A percentile compares a stretch with the other conserved stretches of the same genome.
Evolutionary conservation across 495 filamentous ascomycete genomes (phyloP).

Genomic region (Talaromyces proteolyticus): DNA sequence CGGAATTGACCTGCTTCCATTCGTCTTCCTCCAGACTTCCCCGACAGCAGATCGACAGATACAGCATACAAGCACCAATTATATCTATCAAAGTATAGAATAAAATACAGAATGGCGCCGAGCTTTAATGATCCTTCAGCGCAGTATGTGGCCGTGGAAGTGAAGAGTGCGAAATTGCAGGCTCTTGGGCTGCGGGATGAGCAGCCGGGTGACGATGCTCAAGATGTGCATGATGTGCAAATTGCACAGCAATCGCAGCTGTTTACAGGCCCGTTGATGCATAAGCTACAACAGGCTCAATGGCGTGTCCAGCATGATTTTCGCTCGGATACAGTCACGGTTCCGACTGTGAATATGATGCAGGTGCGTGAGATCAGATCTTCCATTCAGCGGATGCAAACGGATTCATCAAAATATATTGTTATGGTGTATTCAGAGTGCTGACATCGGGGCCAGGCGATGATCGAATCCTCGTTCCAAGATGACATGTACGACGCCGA

Average conservation of each 20-base stretch:
- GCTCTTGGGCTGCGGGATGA: background rate
- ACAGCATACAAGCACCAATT: background rate
- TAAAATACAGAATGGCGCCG: background rate
- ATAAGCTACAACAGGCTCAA: conserved; percentile 3
- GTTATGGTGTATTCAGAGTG: background rate
- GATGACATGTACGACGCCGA: conserved; percentile 76
- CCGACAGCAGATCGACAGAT: background rate
- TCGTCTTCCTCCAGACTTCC: conserved; percentile 5
- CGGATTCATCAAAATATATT: background rate
- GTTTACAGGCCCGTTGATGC: conserved; percentile 3
- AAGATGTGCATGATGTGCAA: background rate
- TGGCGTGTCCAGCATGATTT: conserved; percentile 11
- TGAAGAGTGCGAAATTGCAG: background rate
- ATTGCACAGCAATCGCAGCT: background rate
- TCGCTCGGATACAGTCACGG: conserved; percentile 62
- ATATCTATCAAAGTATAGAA: too few species aligned
- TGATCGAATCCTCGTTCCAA: conserved; percentile 47
- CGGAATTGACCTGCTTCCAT: conserved; percentile 5
- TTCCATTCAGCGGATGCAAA: background rate
- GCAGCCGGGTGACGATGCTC: background rate
- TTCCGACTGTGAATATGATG: conserved; percentile 56
- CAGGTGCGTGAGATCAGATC: conserved; percentile 5
- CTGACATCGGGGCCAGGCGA: conserved; percentile 32
- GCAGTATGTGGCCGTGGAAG: background rate
- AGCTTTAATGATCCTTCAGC: background rate